A percentile compares a stretch with the other conserved stretches of the same genome.
phyloP scores from a whole-genome alignment of 1,284 basidiomycete species.

The Peniophora sp. region DNA sequence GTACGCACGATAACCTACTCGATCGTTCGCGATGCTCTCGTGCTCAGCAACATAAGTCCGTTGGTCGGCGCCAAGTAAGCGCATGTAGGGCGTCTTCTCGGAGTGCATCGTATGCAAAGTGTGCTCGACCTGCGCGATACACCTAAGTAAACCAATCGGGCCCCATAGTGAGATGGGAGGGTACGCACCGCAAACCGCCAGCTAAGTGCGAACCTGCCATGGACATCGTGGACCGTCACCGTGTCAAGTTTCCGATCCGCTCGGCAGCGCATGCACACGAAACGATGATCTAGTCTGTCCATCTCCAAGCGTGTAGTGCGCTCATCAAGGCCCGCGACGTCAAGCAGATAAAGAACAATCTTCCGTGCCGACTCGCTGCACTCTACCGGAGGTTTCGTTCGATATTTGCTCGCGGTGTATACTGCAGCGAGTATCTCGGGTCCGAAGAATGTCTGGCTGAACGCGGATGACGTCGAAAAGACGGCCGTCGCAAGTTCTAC shows the following conservation, averaged over 20 bases:
- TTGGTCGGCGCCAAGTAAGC: too few species aligned
- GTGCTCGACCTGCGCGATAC: too few species aligned
- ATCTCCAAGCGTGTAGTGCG: neutral
- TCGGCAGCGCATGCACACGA: neutral
- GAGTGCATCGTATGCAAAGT: too few species aligned
- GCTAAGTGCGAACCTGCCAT: neutral
- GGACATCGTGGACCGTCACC: neutral
- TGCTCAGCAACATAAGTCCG: too few species aligned
- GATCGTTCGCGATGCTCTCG: too few species aligned
- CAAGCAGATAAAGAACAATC: neutral
- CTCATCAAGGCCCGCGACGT: neutral
- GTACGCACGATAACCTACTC: too few species aligned
- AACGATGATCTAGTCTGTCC: neutral
- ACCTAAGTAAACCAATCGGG: too few species aligned
- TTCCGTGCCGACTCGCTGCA: neutral
- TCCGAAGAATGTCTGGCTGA: neutral
- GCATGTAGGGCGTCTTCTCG: too few species aligned
- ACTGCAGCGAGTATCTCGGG: neutral
- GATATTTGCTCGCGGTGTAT: neutral
- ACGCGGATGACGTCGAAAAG: neutral
- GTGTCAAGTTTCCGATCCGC: neutral
- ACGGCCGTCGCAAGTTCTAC: neutral
- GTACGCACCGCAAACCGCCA: neutral
- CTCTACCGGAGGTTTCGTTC: neutral
- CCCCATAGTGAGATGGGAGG: too few species aligned